A percentile compares a stretch with the other conserved stretches of the same genome.
Conservation (phyloP, 1,284 basidiomycete species). For the Waitea zeae region DNA sequence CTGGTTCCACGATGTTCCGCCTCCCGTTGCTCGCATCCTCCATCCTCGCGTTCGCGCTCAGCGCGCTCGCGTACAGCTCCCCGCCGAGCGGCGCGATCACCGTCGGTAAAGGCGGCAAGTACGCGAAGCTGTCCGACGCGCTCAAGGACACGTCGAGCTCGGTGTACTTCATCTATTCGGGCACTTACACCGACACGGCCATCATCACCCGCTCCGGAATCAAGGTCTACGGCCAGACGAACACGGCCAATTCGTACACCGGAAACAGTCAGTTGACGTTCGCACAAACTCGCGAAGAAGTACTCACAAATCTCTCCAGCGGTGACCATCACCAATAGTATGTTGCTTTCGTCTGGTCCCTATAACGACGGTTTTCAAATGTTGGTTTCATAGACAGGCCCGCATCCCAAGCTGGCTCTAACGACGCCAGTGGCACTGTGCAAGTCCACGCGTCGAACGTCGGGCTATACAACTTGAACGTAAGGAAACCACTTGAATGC, state of each 20-base stretch:
- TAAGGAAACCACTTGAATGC: slow-evolving; percentile 27
- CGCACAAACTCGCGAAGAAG: slow-evolving; percentile 14
- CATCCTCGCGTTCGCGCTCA: no score
- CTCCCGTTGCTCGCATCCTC: no score
- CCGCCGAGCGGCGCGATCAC: neutral
- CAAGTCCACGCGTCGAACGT: slow-evolving; percentile 33
- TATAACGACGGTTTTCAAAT: neutral
- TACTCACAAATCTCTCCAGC: slow-evolving; percentile 5
- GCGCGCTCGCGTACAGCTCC: neutral
- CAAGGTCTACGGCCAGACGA: slow-evolving; percentile 11
- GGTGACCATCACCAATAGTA: slow-evolving; percentile 24
- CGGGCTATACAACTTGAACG: slow-evolving; percentile 35
- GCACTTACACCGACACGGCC: slow-evolving; percentile 34
- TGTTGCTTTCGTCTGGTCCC: neutral
- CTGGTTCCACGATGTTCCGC: no score
- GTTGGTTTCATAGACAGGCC: slow-evolving; percentile 11
- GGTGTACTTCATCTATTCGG: slow-evolving; percentile 34
- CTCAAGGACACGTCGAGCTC: slow-evolving; percentile 19
- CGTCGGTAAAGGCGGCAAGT: neutral
- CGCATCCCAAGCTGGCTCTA: slow-evolving; percentile 25
- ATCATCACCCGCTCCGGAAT: slow-evolving; percentile 23
- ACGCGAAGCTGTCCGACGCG: neutral
- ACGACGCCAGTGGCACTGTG: slow-evolving; percentile 36
- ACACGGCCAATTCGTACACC: slow-evolving; percentile 9
- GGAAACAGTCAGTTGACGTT: slow-evolving; percentile 12